Conservation (phyloP, 2,329 filamentous ascomycete species). For the Sporothrix pseudoabietina region DNA sequence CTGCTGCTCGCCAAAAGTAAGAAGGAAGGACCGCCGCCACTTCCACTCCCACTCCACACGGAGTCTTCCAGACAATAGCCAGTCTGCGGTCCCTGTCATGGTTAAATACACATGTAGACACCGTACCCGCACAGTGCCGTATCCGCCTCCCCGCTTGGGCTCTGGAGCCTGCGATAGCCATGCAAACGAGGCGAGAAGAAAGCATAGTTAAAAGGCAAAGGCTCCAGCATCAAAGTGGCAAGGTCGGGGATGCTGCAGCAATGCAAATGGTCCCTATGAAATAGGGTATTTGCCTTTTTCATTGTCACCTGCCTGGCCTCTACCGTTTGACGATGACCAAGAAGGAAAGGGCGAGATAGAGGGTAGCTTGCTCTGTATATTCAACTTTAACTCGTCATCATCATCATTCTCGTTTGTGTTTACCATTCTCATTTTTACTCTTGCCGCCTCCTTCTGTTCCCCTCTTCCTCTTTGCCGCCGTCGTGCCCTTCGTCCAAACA, state of each 20-base stretch:
- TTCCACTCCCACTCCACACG: background rate
- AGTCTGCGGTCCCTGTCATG: background rate
- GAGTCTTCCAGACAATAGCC: slow-evolving; percentile 14
- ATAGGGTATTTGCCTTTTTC: slow-evolving; percentile 9
- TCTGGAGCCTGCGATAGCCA: background rate
- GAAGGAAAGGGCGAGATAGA: background rate
- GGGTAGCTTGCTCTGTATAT: background rate
- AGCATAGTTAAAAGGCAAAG: background rate
- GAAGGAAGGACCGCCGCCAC: background rate
- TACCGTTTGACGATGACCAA: background rate
- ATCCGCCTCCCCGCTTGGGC: slow-evolving; percentile 14
- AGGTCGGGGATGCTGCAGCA: background rate
- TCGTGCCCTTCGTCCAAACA: background rate
- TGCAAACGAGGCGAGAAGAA: background rate
- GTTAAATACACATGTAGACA: slow-evolving; percentile 1
- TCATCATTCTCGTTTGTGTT: no score
- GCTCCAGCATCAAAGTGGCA: background rate
- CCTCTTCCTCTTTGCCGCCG: background rate
- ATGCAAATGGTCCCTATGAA: background rate
- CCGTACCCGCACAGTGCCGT: slow-evolving; percentile 30
- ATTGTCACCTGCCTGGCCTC: background rate
- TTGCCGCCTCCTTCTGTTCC: background rate
- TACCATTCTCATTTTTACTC: background rate
- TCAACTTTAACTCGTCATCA: background rate
- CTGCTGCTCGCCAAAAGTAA: background rate